phyloP scores from a whole-genome alignment of 148 eudicot genomes.

The Rhododendron ovatum region DNA sequence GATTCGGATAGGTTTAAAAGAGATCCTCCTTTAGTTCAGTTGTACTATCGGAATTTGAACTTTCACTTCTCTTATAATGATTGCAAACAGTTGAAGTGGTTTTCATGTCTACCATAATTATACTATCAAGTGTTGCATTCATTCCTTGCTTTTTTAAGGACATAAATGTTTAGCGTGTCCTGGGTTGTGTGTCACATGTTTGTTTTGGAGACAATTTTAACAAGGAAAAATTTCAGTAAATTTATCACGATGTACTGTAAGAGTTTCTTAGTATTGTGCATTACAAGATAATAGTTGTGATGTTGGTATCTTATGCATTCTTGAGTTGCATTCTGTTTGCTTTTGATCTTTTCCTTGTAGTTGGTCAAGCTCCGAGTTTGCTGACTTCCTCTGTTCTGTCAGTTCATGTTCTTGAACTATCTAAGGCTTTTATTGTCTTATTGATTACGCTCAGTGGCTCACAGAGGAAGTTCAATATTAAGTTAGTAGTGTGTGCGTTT shows the following conservation, averaged over 20 bases:
- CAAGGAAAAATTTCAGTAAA: background rate
- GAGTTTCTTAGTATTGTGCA: background rate
- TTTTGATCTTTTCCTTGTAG: background rate
- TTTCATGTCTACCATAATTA: background rate
- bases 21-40: background rate
- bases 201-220: background rate
- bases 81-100: background rate
- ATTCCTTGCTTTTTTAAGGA: background rate
- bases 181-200: background rate
- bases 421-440: background rate
- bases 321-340: background rate
- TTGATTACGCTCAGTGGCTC: background rate
- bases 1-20: background rate
- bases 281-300: background rate
- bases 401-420: background rate
- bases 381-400: background rate
- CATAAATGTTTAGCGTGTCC: background rate
- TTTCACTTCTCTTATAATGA: background rate
- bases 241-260: background rate
- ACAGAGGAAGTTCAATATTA: background rate
- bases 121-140: background rate
- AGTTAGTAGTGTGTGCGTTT: background rate
- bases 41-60: background rate
- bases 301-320: background rate
- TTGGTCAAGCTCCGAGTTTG: background rate